Evolutionary conservation across 2,329 filamentous ascomycete species (phyloP).

Genomic region (Neonectria magnoliae): DNA sequence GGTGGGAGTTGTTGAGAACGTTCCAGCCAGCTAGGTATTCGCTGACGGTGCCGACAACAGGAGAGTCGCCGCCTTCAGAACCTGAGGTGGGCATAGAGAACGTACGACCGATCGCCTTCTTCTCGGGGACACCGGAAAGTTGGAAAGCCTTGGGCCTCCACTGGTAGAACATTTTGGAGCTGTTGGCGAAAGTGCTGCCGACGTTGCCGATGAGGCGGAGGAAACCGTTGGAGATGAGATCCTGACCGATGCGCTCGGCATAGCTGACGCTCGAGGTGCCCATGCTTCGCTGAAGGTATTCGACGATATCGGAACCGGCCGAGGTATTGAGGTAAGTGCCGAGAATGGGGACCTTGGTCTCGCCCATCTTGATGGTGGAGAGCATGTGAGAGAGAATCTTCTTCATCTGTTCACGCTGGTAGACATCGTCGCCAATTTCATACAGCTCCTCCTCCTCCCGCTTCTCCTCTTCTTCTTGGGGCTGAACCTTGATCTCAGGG

Average conservation of each 20-base stretch:
- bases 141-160: constrained; percentile 95
- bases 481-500: constrained; percentile 88
- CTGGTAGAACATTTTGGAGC: constrained; percentile 96
- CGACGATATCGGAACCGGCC: constrained; percentile 90
- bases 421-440: constrained; percentile 91
- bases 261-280: constrained; percentile 85
- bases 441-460: constrained; percentile 84
- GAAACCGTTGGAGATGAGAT: constrained; percentile 86
- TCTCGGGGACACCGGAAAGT: constrained; percentile 86
- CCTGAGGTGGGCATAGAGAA: constrained; percentile 76
- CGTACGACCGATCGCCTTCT: constrained; percentile 79
- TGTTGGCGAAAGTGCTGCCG: constrained; percentile 95
- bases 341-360: constrained; percentile 94
- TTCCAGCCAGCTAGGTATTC: constrained; percentile 96
- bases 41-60: constrained; percentile 81
- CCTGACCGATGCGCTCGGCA: constrained; percentile 93
- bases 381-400: constrained; percentile 89
- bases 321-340: constrained; percentile 96
- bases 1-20: constrained; percentile 80
- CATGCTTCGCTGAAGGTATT: constrained; percentile 93
- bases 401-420: constrained; percentile 87
- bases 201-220: constrained; percentile 93
- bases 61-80: constrained; percentile 72
- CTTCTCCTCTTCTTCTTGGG: constrained; percentile 69
- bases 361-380: constrained; percentile 84